A percentile compares a stretch with the other conserved stretches of the same genome.
These are phyloP conservation scores for Fraxinus floribunda DNA, from an alignment of 305 asterid species.

Conservation along the genomic window DNA sequence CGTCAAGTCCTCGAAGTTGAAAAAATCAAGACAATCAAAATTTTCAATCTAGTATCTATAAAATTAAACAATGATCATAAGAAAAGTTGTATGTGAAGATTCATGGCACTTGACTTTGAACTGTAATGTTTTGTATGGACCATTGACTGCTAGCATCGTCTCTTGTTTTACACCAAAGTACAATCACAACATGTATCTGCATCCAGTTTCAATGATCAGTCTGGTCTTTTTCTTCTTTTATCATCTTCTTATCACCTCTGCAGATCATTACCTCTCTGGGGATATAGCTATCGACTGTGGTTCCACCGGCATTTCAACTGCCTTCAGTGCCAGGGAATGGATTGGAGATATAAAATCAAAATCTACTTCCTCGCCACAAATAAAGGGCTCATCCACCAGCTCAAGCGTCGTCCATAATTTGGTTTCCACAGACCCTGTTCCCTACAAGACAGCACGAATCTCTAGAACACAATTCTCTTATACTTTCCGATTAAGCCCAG, in stretches of 20 bases:
- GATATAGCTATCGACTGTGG: constrained; percentile 34
- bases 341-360: constrained; percentile 30
- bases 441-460: constrained; percentile 34
- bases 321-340: constrained; percentile 27
- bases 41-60: background rate
- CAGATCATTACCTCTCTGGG: background rate
- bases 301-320: constrained; percentile 20
- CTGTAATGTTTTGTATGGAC: background rate
- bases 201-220: constrained; percentile 14
- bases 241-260: constrained; percentile 12
- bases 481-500: constrained; percentile 28
- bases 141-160: background rate
- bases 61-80: background rate
- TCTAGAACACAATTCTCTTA: constrained; percentile 32
- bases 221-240: constrained; percentile 15
- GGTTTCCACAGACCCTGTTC: constrained; percentile 22
- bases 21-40: background rate
- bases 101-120: background rate
- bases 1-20: background rate
- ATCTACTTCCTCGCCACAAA: background rate
- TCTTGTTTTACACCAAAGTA: background rate
- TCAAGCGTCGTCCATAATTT: constrained; percentile 12
- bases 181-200: constrained; percentile 3
- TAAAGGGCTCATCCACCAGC: constrained; percentile 32
- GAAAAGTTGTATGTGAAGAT: background rate